phyloP scores from a whole-genome alignment of 805 yeast species.

The Nadsonia fulvescens region DNA sequence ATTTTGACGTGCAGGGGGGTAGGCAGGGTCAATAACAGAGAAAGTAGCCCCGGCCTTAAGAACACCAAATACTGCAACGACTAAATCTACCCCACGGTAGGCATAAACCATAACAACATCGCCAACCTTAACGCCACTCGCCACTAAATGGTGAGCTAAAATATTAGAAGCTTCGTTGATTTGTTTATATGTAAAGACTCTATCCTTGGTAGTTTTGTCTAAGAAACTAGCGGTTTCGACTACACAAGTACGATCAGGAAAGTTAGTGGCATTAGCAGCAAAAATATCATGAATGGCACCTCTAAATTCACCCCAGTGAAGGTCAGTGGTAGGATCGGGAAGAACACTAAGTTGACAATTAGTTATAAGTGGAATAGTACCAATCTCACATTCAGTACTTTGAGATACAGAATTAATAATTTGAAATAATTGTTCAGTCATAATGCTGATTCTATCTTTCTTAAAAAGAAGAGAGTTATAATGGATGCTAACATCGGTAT shows the following conservation, averaged over 20 bases:
- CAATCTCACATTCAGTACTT: conserved; percentile 17
- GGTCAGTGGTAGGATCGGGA: conserved; percentile 75
- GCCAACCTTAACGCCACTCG: conserved; percentile 69
- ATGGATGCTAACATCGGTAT: conserved; percentile 23
- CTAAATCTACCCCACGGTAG: conserved; percentile 89
- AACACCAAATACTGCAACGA: conserved; percentile 95
- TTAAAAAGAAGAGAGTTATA: conserved; percentile 68
- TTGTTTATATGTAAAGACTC: conserved; percentile 69
- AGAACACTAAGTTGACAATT: conserved; percentile 36
- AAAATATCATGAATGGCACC: conserved; percentile 97
- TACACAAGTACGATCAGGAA: conserved; percentile 80
- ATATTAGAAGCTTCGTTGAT: conserved; percentile 86
- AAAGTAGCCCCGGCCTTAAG: conserved; percentile 97
- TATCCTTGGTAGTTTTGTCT: conserved; percentile 25
- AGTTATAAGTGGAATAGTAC: conserved; percentile 54
- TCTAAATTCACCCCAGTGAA: conserved; percentile 80
- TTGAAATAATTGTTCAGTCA: conserved; percentile 56
- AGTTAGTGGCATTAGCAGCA: conserved; percentile 63
- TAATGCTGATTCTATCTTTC: conserved; percentile 43
- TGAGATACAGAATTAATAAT: conserved; percentile 25
- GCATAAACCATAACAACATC: conserved; percentile 97
- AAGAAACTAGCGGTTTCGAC: conserved; percentile 70
- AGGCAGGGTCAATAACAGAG: conserved; percentile 96
- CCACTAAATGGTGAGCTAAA: conserved; percentile 74
- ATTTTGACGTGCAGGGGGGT: conserved; percentile 96